These are phyloP conservation scores for Phytophthora sojae DNA, from an alignment of 352 stramenopile species.

Conservation along the genomic window DNA sequence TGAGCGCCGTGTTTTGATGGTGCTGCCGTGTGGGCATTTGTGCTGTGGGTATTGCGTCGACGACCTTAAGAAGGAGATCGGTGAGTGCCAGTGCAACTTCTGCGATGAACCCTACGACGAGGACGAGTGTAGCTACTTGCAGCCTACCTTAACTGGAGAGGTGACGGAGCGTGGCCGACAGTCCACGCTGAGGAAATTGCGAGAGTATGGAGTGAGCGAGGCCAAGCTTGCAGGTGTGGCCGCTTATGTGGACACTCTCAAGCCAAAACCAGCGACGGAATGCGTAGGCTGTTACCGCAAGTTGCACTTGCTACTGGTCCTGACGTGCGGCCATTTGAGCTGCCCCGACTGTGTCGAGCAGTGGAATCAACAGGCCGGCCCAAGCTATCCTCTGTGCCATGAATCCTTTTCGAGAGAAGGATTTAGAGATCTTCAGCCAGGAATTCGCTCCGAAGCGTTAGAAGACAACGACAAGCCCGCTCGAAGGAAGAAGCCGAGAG, in stretches of 20 bases:
- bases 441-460: slow-evolving; percentile 30
- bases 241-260: slow-evolving; percentile 56
- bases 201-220: slow-evolving; percentile 31
- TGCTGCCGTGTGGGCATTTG: slow-evolving; percentile 92
- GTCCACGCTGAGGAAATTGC: slow-evolving; percentile 59
- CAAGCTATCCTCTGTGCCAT: slow-evolving; percentile 54
- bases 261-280: slow-evolving; percentile 38
- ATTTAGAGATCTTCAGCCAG: slow-evolving; percentile 86
- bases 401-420: slow-evolving; percentile 71
- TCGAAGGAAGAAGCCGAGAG: slow-evolving; percentile 12
- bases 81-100: slow-evolving; percentile 12
- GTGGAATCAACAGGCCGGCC: slow-evolving; percentile 45
- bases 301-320: slow-evolving; percentile 86
- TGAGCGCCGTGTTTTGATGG: slow-evolving; percentile 79
- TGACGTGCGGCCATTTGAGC: slow-evolving; percentile 90
- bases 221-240: slow-evolving; percentile 34
- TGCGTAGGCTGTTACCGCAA: slow-evolving; percentile 80
- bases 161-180: slow-evolving; percentile 25
- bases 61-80: slow-evolving; percentile 31
- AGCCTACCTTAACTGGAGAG: slow-evolving; percentile 30
- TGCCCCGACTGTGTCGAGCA: slow-evolving; percentile 92
- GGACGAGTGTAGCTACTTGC: slow-evolving; percentile 27
- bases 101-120: slow-evolving; percentile 26
- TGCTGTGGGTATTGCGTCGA: slow-evolving; percentile 93
- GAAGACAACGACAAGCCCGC: slow-evolving; percentile 14